These are phyloP conservation scores for Termitomyces sp. DNA, from an alignment of 768 basidiomycete species.

Conservation along the genomic window DNA sequence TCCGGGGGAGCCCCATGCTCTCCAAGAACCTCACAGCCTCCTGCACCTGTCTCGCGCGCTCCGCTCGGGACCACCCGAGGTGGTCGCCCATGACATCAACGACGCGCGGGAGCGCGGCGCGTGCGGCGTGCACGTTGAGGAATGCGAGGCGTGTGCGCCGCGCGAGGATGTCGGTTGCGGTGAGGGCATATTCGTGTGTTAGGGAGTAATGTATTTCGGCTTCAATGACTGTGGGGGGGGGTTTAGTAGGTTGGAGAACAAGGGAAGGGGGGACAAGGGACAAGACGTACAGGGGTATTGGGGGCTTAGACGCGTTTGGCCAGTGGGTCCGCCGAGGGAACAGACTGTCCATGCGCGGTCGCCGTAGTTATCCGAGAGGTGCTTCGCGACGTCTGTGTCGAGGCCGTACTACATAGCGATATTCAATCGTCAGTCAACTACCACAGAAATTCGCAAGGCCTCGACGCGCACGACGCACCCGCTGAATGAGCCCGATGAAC, in stretches of 20 bases:
- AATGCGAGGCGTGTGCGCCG: conserved; percentile 89
- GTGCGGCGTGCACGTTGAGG: conserved; percentile 83
- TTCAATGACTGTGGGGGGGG: conserved; percentile 68
- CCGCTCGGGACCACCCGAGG: conserved; percentile 63
- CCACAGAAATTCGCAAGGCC: too few species aligned
- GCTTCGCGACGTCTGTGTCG: conserved; percentile 64
- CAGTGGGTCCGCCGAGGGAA: conserved; percentile 71
- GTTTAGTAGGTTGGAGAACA: neutral
- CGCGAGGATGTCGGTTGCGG: conserved; percentile 89
- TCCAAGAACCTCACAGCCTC: conserved; percentile 61
- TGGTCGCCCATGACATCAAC: conserved; percentile 90
- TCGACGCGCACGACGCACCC: too few species aligned
- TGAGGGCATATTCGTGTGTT: conserved; percentile 86
- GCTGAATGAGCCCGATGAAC: conserved; percentile 94
- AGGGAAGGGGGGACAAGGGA: neutral
- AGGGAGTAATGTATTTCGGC: conserved; percentile 90
- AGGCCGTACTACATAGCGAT: conserved; percentile 95
- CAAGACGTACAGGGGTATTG: conserved; percentile 69
- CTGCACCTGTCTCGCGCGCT: conserved; percentile 54
- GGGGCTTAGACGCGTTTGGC: conserved; percentile 56
- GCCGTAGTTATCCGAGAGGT: conserved; percentile 63
- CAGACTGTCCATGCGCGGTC: conserved; percentile 96
- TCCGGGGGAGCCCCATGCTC: conserved; percentile 74
- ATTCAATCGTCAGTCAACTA: too few species aligned
- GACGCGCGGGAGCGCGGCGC: conserved; percentile 79